Percentiles rank a stretch among this genome's conserved stretches.
These are phyloP conservation scores for Mucor lusitanicus DNA, from an alignment of 371 early-diverging fungal genomes.

Conservation along the genomic window DNA sequence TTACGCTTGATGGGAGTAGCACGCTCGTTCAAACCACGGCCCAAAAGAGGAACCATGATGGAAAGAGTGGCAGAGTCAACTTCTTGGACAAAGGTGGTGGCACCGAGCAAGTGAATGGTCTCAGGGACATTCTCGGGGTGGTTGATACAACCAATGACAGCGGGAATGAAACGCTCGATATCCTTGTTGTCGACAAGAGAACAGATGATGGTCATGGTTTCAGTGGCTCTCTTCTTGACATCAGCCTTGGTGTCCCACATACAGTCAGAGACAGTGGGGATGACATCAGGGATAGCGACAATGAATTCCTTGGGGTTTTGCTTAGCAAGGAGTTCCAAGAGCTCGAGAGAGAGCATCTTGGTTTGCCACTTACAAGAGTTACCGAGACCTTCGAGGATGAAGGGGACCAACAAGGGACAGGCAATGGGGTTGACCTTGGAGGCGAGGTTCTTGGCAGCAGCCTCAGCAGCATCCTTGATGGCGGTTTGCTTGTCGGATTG, in stretches of 20 bases:
- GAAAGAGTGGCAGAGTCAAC: conserved; percentile 80
- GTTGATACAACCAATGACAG: conserved; percentile 64
- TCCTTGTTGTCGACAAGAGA: conserved; percentile 63
- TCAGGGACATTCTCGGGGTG: conserved; percentile 67
- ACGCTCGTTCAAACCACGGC: conserved; percentile 72
- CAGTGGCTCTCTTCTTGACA: conserved; percentile 51
- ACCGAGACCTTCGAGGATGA: conserved; percentile 56
- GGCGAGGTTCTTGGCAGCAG: conserved; percentile 64
- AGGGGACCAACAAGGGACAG: conserved; percentile 56
- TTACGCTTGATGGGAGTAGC: conserved; percentile 72
- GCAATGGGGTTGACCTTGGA: conserved; percentile 57
- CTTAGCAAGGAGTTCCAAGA: conserved; percentile 60
- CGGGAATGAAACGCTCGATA: conserved; percentile 65
- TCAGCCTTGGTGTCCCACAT: conserved; percentile 77
- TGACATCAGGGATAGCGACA: conserved; percentile 64
- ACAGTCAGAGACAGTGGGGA: conserved; percentile 71
- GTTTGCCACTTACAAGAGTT: conserved; percentile 80
- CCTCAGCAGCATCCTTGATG: conserved; percentile 63
- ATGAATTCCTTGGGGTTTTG: conserved; percentile 63
- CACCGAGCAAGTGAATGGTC: conserved; percentile 64
- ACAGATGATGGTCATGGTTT: conserved; percentile 56
- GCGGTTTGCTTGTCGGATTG: conserved; percentile 68
- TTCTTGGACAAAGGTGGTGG: conserved; percentile 75
- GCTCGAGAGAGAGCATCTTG: conserved; percentile 61
- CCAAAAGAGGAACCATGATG: conserved; percentile 78